Base-by-base conservation (phyloP, 1,284 basidiomycete species). In the Ceratobasidium sp. region DNA sequence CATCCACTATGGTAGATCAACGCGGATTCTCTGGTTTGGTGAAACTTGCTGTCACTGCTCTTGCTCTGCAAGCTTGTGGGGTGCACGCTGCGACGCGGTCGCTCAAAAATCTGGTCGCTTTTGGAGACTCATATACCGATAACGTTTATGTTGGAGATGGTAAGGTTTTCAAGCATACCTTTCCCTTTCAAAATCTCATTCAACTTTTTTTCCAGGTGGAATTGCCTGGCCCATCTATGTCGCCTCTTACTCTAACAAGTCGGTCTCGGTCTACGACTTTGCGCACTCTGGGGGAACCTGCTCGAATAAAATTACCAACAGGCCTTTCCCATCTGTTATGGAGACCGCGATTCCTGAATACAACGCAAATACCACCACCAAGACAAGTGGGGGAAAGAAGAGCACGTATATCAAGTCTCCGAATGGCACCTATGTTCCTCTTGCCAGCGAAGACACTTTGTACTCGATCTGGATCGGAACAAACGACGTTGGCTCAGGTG, bases 201-300 rank as follows among this genome's bases (percentile, higher is more conserved):
- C 4, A 32, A 26, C 11, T 4, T 23, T 69, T 23, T 18, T n/a
- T 26, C 14, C 32, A 71, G 67, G 57, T 30, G 55, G 67, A 41
- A 71, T 71, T 43, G 54, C 67, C 23, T 71, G 67, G 67, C 67
- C 67, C 8, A 13, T 59, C 18, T 71, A 71, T 18, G 46, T 71
- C 30, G 54, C 13, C 14, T 58, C 57, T 8, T 80, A 83, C 2
- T 80, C 79, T 1, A 83, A 83, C 70, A 80, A 82, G 13, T 75
- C 80, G 28, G 78, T 83, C 35, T 75, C 78, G 7, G 78, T 84
- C 4, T 82, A 82, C 74, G 83, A 84, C 9, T 86, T 83, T 75
- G 85, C 85, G 0, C 78, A 79, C 18, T 80, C 83, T 4, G 85
- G 85, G 0, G 84, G 83, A 1, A 83, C 83, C 0, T 86, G 85